Evolutionary conservation across 2,329 filamentous ascomycete species (phyloP).

Genomic region (Meredithiella fracta): DNA sequence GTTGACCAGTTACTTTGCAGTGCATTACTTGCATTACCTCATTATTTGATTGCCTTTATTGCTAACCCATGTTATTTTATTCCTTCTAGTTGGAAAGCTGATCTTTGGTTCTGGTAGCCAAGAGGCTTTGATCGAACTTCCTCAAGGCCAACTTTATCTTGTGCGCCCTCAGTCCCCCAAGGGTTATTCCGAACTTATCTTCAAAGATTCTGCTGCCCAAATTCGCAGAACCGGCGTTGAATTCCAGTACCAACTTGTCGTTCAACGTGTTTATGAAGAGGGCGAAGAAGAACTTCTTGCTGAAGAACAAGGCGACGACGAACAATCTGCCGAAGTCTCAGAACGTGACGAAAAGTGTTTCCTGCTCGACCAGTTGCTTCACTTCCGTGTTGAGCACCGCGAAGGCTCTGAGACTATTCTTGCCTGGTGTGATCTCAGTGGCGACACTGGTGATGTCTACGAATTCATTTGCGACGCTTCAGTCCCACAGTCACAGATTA

Average conservation of each 20-base stretch:
- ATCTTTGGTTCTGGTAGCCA: conserved; percentile 78
- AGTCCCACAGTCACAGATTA: conserved; percentile 51
- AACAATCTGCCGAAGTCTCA: conserved; percentile 50
- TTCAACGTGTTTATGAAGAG: conserved; percentile 93
- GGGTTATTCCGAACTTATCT: conserved; percentile 96
- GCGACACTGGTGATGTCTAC: conserved; percentile 87
- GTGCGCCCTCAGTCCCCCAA: conserved; percentile 91
- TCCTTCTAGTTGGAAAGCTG: conserved; percentile 63
- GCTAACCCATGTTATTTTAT: conserved; percentile 7
- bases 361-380: conserved; percentile 78
- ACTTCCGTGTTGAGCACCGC: conserved; percentile 70
- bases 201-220: conserved; percentile 85
- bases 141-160: conserved; percentile 92
- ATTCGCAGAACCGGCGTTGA: conserved; percentile 89
- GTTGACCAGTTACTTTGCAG: too few relatives aligned
- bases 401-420: conserved; percentile 71
- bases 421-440: conserved; percentile 88
- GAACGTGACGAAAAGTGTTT: conserved; percentile 98
- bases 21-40: too few relatives aligned
- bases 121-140: conserved; percentile 84
- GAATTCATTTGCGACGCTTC: conserved; percentile 87
- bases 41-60: neutral
- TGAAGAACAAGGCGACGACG: conserved; percentile 77
- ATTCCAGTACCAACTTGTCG: conserved; percentile 91
- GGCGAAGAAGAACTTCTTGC: conserved; percentile 83